Conservation (phyloP, 805 yeast genomes). For the Naumovozyma castellii region DNA sequence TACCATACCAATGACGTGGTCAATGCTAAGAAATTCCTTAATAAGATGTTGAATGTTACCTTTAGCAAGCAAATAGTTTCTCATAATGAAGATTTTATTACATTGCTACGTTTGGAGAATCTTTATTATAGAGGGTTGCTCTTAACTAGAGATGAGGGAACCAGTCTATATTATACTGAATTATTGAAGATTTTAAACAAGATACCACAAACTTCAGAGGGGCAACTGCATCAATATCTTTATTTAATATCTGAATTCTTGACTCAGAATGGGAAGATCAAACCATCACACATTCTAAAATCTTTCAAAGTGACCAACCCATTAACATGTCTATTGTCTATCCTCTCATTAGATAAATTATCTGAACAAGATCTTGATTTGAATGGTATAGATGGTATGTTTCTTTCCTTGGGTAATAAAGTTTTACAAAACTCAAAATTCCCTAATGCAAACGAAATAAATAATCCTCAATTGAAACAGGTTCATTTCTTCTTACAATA, state of each 20-base stretch:
- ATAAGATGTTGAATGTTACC: not conserved
- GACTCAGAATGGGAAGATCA: not conserved
- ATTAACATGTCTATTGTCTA: not conserved
- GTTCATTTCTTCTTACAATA: conserved; percentile 25
- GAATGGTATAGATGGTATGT: not conserved
- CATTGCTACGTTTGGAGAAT: conserved; percentile 19
- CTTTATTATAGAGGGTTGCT: conserved; percentile 14
- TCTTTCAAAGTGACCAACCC: not conserved
- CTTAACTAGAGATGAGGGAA: not conserved
- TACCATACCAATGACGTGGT: not conserved
- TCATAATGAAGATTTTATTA: conserved; percentile 5
- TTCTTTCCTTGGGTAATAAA: conserved; percentile 4
- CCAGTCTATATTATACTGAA: conserved; percentile 6
- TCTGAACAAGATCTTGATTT: not conserved
- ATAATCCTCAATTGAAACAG: conserved; percentile 26
- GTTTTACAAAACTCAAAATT: conserved; percentile 28
- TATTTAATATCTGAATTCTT: conserved; percentile 14
- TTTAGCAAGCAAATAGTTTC: not conserved
- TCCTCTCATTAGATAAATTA: not conserved
- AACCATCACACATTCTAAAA: not conserved
- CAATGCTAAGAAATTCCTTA: not conserved
- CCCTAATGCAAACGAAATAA: conserved; percentile 36
- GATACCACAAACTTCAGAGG: conserved; percentile 21
- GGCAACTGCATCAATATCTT: conserved; percentile 19
- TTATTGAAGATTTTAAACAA: conserved; percentile 7